Percentiles rank a stretch among this genome's conserved stretches.
These are phyloP conservation scores for Trifolium pratense DNA, from an alignment of 306 rosid species.

Conservation along the genomic window DNA sequence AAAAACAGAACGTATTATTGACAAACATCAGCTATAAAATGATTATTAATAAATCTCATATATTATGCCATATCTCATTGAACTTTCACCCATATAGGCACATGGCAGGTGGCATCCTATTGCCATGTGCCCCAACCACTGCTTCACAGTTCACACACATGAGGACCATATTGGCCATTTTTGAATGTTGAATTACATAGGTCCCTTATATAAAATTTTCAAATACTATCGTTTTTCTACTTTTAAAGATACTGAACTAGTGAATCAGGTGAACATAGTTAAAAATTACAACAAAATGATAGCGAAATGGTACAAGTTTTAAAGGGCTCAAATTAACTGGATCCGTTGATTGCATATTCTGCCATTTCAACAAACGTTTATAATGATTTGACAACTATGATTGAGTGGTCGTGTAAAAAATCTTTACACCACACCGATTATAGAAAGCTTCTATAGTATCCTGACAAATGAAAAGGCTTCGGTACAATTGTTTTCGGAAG, in stretches of 20 bases:
- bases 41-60: slow-evolving; percentile 45
- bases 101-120: slow-evolving; percentile 50
- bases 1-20: too few species aligned
- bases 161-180: slow-evolving; percentile 13
- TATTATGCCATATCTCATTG: slow-evolving; percentile 53
- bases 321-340: background rate
- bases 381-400: too few species aligned
- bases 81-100: slow-evolving; percentile 42
- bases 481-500: too few species aligned
- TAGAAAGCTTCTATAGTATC: too few species aligned
- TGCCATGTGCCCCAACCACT: slow-evolving; percentile 8
- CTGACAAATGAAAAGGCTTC: too few species aligned
- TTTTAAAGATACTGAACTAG: slow-evolving; percentile 1
- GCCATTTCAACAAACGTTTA: background rate
- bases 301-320: background rate
- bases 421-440: too few species aligned
- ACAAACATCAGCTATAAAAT: too few species aligned
- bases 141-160: slow-evolving; percentile 26
- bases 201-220: background rate
- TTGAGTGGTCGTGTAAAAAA: too few species aligned
- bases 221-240: background rate
- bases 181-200: background rate
- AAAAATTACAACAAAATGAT: background rate
- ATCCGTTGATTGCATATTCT: background rate
- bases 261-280: background rate